These are phyloP conservation scores for Pichia pseudocactophila DNA, from an alignment of 805 yeast genomes.

Conservation along the genomic window DNA sequence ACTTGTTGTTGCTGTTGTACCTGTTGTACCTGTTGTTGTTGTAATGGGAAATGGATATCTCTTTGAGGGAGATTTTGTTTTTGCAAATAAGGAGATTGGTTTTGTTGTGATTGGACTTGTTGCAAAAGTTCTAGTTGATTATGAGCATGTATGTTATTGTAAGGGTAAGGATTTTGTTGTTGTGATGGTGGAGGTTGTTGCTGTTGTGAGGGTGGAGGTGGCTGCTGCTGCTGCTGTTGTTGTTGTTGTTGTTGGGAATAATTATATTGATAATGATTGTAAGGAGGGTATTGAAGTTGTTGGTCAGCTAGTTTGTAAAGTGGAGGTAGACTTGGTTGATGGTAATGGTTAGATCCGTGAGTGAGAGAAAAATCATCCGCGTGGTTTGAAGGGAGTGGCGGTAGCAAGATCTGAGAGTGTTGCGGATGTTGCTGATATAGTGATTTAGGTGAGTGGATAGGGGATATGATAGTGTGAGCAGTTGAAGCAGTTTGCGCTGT, in stretches of 20 bases:
- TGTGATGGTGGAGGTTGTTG: background rate
- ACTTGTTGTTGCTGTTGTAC: too few relatives aligned
- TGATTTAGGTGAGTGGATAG: background rate
- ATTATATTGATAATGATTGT: background rate
- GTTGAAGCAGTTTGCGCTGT: too few relatives aligned
- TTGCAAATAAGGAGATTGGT: background rate
- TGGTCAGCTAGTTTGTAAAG: background rate
- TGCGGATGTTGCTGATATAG: background rate
- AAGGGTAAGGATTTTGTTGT: background rate
- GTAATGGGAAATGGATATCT: too few relatives aligned
- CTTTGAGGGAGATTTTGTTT: too few relatives aligned
- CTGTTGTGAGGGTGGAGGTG: too few relatives aligned
- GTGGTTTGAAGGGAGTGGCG: conserved; percentile 2
- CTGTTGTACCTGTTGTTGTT: too few relatives aligned
- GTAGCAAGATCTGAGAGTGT: background rate
- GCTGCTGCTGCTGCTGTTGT: too few relatives aligned
- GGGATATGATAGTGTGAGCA: too few relatives aligned
- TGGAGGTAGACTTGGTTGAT: conserved; percentile 3
- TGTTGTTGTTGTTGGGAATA: too few relatives aligned
- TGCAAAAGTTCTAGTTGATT: conserved; percentile 1
- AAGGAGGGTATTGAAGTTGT: background rate
- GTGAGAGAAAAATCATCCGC: too few relatives aligned
- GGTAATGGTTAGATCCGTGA: background rate
- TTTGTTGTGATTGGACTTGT: background rate
- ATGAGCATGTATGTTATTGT: background rate